Evolutionary conservation across 371 early-diverging fungal genomes (phyloP).

Genomic region (Lichtheimia corymbifera): DNA sequence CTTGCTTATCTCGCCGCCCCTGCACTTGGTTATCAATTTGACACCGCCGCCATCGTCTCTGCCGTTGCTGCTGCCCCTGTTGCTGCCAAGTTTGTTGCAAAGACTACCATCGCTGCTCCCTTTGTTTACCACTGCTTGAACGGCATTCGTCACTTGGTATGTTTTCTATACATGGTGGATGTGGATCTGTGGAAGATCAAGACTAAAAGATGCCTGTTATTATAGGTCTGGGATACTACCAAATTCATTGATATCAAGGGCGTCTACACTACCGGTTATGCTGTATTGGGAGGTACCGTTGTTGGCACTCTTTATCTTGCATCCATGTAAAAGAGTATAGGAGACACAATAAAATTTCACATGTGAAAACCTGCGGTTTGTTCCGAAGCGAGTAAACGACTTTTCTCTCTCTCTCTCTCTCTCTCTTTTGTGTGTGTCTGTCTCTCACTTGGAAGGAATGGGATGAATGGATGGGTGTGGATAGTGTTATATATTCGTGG

Average conservation of each 20-base stretch:
- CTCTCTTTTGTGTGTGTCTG: too few relatives aligned
- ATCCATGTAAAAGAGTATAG: constrained; percentile 48
- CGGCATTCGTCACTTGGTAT: constrained; percentile 88
- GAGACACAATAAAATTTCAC: constrained; percentile 6
- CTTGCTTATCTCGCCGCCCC: constrained; percentile 63
- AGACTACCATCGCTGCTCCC: constrained; percentile 64
- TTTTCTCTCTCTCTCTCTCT: too few relatives aligned
- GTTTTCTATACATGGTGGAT: constrained; percentile 10
- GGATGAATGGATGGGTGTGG: too few relatives aligned
- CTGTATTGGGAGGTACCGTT: constrained; percentile 68
- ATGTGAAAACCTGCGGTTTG: constrained; percentile 5
- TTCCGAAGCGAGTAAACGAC: neutral
- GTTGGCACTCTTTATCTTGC: constrained; percentile 61
- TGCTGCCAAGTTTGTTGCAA: constrained; percentile 43
- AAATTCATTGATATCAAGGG: constrained; percentile 69
- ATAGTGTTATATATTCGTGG: too few relatives aligned
- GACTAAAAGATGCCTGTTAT: neutral
- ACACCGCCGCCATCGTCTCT: constrained; percentile 64
- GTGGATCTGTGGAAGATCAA: neutral
- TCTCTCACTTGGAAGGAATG: too few relatives aligned
- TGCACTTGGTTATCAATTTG: constrained; percentile 57
- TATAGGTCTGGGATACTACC: constrained; percentile 83
- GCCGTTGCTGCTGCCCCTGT: constrained; percentile 46
- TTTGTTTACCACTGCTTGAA: constrained; percentile 86
- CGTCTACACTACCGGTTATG: constrained; percentile 84